Evolutionary conservation across 2,329 filamentous ascomycete species (phyloP).

Genomic region (Paecilomyces sp.): DNA sequence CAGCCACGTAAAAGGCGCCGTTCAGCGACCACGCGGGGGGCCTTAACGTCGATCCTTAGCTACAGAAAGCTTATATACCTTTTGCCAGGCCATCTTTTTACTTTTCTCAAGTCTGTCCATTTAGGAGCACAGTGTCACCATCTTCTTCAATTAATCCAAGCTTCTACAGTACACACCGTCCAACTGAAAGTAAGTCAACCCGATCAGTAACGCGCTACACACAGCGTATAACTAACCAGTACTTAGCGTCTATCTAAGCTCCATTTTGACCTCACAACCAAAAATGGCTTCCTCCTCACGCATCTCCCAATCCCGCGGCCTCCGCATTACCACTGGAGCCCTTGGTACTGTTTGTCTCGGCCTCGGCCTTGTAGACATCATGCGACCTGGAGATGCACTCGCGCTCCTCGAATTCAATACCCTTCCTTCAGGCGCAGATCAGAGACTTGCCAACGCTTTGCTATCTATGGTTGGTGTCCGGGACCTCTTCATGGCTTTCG

Average conservation of each 20-base stretch:
- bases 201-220: background rate
- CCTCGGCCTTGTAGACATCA: background rate
- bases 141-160: too few relatives aligned
- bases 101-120: background rate
- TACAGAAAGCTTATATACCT: background rate
- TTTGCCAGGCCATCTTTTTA: background rate
- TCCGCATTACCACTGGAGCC: background rate
- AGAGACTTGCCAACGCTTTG: background rate
- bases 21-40: background rate
- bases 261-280: background rate
- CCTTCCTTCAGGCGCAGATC: background rate
- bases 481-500: background rate
- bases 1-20: background rate
- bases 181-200: background rate
- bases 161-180: background rate
- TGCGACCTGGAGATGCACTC: background rate
- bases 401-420: background rate
- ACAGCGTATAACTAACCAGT: background rate
- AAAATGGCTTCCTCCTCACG: background rate
- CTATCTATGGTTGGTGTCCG: background rate
- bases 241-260: background rate
- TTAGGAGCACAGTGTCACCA: background rate
- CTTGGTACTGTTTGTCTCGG: background rate
- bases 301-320: background rate
- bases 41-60: background rate